Evolutionary conservation across 2,329 filamentous ascomycete species (phyloP).

Genomic region (Dactylellina cionopaga): DNA sequence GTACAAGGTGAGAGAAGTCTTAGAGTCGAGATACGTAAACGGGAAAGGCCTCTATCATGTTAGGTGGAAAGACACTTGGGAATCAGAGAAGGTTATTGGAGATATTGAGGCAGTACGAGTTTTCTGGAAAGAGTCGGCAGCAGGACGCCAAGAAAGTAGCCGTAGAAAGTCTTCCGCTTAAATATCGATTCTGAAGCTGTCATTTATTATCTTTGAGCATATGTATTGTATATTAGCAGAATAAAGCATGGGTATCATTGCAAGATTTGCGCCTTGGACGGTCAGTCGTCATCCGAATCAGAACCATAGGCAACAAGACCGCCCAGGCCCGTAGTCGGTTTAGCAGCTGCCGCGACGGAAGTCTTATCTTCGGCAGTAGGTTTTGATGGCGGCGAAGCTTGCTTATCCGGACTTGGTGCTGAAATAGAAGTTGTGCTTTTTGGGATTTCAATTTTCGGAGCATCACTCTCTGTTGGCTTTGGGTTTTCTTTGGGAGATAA

Average conservation of each 20-base stretch:
- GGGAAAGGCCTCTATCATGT: conserved; percentile 46
- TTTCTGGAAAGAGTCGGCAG: conserved; percentile 32
- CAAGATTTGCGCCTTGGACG: background rate
- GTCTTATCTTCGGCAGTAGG: background rate
- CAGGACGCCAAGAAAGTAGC: conserved; percentile 19
- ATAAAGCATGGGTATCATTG: conserved; percentile 6
- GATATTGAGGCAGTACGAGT: conserved; percentile 35
- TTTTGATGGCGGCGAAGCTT: background rate
- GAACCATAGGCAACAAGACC: conserved; percentile 48
- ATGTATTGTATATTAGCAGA: background rate
- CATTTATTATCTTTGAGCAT: conserved; percentile 1
- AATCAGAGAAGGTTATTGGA: conserved; percentile 37
- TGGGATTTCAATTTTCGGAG: background rate
- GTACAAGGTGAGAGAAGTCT: conserved; percentile 42
- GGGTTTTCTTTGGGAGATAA: background rate
- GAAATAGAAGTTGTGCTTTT: background rate
- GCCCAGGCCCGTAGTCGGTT: conserved; percentile 12
- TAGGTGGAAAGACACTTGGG: conserved; percentile 48
- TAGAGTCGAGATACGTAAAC: conserved; percentile 43
- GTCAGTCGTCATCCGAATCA: conserved; percentile 46
- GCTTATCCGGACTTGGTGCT: background rate
- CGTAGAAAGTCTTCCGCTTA: conserved; percentile 33
- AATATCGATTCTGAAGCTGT: background rate
- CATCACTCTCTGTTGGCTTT: background rate
- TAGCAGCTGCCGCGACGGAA: background rate